A percentile compares a stretch with the other conserved stretches of the same genome.
Evolutionary conservation across 116 monocot genomes (phyloP).

Genomic region (Zostera marina): DNA sequence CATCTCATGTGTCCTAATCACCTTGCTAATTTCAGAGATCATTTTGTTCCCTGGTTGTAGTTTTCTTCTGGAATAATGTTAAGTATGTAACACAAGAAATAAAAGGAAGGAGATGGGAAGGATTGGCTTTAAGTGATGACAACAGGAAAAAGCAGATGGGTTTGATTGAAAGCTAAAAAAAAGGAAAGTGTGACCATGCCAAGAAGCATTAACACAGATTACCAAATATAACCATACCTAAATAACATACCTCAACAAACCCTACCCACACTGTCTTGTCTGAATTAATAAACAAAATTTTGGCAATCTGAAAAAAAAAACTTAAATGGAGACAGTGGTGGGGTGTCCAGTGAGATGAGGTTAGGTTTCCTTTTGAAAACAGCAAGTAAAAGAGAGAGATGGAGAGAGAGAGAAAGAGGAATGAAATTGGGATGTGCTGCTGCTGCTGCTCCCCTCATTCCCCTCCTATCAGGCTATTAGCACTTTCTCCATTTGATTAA

Average conservation of each 20-base stretch:
- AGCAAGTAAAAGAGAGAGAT: background rate
- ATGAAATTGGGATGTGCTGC: conserved; percentile 6
- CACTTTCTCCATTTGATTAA: conserved; percentile 10
- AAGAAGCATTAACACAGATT: conserved; percentile 4
- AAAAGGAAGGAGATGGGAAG: conserved; percentile 2
- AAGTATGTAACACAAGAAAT: background rate
- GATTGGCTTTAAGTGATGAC: background rate
- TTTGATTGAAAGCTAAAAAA: conserved; percentile 4
- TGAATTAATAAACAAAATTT: conserved; percentile 2
- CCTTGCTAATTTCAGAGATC: conserved; percentile 1
- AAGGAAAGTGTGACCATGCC: background rate
- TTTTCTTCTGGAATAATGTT: conserved; percentile 8
- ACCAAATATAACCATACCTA: conserved; percentile 10
- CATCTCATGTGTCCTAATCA: conserved; percentile 29
- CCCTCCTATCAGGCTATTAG: background rate
- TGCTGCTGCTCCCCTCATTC: conserved; percentile 1
- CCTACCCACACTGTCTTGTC: background rate
- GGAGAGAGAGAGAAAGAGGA: background rate
- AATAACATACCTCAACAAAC: background rate
- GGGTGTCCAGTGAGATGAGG: background rate
- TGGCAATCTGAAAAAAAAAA: background rate
- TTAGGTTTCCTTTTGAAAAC: too few relatives aligned
- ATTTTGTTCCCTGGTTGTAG: conserved; percentile 1
- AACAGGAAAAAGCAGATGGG: conserved; percentile 4
- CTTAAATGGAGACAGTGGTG: conserved; percentile 5